Conservation (phyloP, 169 alveolate species). For the Plasmodium coatneyi region DNA sequence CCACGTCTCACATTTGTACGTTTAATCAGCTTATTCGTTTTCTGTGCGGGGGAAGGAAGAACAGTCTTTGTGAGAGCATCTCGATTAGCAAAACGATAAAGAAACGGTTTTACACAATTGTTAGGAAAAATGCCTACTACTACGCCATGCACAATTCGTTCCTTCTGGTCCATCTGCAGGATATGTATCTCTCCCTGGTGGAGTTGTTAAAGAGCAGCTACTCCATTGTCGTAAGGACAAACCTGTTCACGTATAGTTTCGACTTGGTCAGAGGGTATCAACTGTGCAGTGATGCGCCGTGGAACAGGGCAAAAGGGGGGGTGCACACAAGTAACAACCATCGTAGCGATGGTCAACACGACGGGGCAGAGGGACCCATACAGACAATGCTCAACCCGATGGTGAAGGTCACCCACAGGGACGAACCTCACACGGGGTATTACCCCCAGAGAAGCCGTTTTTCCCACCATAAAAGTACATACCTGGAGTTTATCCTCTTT, state of each 20-base stretch:
- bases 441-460: not conserved
- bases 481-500: conserved; percentile 26
- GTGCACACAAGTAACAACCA: not conserved
- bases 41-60: not conserved
- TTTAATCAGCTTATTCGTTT: conserved; percentile 5
- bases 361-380: not conserved
- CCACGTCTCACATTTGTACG: conserved; percentile 32
- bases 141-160: conserved; percentile 49
- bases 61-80: not conserved
- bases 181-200: conserved; percentile 15
- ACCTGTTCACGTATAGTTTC: conserved; percentile 25
- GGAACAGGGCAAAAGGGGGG: not conserved
- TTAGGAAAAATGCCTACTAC: conserved; percentile 47
- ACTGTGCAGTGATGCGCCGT: not conserved
- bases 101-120: not conserved
- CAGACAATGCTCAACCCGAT: not conserved
- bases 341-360: not conserved
- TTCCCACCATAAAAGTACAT: conserved; percentile 34
- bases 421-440: not conserved
- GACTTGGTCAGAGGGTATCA: not conserved
- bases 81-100: not conserved
- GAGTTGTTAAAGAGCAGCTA: not conserved
- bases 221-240: not conserved
- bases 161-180: conserved; percentile 23
- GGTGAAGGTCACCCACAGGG: not conserved